phyloP scores from a whole-genome alignment of 108 stramenopile genomes.

The Skeletonema tropicum region DNA sequence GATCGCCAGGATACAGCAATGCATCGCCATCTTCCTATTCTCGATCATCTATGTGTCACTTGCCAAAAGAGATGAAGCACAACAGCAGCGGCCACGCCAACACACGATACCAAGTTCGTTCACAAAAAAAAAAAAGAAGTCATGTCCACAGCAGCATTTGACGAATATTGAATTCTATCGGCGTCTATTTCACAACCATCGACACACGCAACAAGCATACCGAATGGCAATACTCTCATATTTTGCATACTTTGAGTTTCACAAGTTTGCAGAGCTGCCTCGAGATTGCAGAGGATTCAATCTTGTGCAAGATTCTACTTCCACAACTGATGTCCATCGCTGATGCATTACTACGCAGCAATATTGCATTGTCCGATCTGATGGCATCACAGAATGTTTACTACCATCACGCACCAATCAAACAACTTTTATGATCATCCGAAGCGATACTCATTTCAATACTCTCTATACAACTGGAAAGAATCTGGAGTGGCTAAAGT shows the following conservation, averaged over 20 bases:
- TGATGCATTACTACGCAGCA: background rate
- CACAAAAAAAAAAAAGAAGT: background rate
- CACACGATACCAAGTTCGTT: background rate
- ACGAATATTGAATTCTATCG: background rate
- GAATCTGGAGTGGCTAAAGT: constrained; percentile 40
- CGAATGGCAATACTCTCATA: constrained; percentile 48
- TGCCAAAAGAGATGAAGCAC: background rate
- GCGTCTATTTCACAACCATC: background rate
- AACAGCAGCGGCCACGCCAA: background rate
- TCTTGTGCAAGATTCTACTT: background rate
- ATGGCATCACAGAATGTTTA: background rate
- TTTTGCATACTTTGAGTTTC: constrained; percentile 57
- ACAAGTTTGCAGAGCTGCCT: constrained; percentile 12
- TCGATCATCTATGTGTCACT: background rate
- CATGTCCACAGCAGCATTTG: background rate
- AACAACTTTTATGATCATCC: background rate
- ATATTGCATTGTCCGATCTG: background rate
- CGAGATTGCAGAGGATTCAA: constrained; percentile 2
- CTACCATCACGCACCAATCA: background rate
- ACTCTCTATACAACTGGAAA: constrained; percentile 52
- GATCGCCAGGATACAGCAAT: background rate
- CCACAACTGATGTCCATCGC: background rate
- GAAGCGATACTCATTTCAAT: constrained; percentile 36
- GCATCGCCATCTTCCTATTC: background rate
- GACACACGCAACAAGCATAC: constrained; percentile 33